Percentiles rank a stretch among this genome's conserved stretches.
These are phyloP conservation scores for Gryganskiella cystojenkinii DNA, from an alignment of 192 early-diverging fungal species.

Conservation along the genomic window DNA sequence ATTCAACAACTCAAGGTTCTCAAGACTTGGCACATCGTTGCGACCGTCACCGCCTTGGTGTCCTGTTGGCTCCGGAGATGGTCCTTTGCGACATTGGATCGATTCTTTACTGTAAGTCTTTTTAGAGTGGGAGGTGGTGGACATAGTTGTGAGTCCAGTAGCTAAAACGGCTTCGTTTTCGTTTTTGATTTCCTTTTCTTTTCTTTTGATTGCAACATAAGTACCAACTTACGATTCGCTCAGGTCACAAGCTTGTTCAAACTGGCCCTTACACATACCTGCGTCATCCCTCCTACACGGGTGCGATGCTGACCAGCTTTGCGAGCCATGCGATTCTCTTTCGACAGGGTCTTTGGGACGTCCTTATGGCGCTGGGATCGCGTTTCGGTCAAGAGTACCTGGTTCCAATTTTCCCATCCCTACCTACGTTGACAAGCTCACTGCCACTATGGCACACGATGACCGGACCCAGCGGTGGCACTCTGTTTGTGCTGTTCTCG, in stretches of 20 bases:
- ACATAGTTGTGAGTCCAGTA: too few species aligned
- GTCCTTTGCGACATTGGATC: conserved; percentile 30
- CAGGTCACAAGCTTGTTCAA: conserved; percentile 19
- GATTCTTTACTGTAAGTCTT: conserved; percentile 27
- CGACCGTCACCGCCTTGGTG: background rate
- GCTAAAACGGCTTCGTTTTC: too few species aligned
- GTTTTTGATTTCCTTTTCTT: background rate
- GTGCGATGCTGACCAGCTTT: conserved; percentile 1
- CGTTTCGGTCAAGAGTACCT: background rate
- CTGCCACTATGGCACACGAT: background rate
- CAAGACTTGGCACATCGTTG: conserved; percentile 11
- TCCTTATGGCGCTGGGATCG: background rate
- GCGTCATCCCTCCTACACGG: conserved; percentile 34
- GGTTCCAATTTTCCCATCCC: background rate
- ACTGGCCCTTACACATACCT: conserved; percentile 25
- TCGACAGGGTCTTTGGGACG: conserved; percentile 14
- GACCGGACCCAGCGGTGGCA: background rate
- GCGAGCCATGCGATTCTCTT: background rate
- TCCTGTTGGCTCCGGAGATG: conserved; percentile 19
- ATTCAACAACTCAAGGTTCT: background rate
- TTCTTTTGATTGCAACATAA: background rate
- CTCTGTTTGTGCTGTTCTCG: background rate
- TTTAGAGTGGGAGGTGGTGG: too few species aligned
- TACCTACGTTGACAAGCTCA: background rate
- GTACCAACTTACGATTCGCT: conserved; percentile 23